A percentile compares a stretch with the other conserved stretches of the same genome.
phyloP scores from a whole-genome alignment of 148 eudicot species.

The Rhododendron ferrugineum region DNA sequence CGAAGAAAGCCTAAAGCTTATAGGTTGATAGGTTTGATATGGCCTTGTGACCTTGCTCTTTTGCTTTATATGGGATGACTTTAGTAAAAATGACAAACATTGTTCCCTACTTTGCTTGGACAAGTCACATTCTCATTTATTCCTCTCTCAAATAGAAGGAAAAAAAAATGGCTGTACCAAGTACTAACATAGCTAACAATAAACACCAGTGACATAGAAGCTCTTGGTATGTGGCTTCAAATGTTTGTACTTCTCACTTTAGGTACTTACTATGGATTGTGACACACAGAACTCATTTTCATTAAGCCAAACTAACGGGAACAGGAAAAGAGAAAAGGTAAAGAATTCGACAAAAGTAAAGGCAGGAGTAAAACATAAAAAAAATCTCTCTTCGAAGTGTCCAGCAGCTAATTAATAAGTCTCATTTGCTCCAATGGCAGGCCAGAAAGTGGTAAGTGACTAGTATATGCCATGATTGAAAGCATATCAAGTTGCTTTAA shows the following conservation, averaged over 20 bases:
- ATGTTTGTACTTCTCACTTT: neutral
- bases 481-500: neutral
- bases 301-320: neutral
- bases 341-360: neutral
- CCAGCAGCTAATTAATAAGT: neutral
- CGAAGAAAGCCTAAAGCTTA: neutral
- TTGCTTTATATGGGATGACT: neutral
- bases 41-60: neutral
- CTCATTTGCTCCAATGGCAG: neutral
- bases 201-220: neutral
- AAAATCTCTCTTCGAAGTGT: neutral
- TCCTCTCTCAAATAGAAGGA: neutral
- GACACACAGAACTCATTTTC: neutral
- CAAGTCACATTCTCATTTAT: constrained; percentile 3
- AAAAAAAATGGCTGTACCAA: neutral
- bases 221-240: neutral
- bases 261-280: neutral
- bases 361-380: neutral
- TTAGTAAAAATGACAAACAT: neutral
- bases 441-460: neutral
- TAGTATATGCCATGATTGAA: neutral
- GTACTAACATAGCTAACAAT: neutral
- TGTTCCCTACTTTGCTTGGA: neutral
- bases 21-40: neutral
- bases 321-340: no score